These are phyloP conservation scores for Colletotrichum sp. DNA, from an alignment of 2,329 filamentous ascomycete species.

Conservation along the genomic window DNA sequence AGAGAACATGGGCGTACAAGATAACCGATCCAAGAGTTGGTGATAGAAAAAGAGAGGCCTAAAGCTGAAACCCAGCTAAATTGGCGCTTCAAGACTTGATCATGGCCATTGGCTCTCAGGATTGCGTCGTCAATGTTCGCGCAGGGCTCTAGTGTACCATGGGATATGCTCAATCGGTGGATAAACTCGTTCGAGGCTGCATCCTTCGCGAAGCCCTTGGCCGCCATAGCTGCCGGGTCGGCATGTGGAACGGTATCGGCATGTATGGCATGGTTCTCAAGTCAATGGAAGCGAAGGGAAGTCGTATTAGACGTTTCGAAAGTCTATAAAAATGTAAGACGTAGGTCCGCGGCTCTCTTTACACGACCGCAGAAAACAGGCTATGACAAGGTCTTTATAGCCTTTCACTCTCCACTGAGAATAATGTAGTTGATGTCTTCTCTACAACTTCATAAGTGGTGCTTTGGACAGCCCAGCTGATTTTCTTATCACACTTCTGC, in stretches of 20 bases:
- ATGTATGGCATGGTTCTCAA: neutral
- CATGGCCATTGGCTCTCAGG: neutral
- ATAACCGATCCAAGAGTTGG: neutral
- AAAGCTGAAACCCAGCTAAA: neutral
- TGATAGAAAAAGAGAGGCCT: neutral
- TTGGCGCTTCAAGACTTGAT: neutral
- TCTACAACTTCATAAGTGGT: neutral
- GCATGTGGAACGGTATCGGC: neutral
- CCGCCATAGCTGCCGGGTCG: neutral
- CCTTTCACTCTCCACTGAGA: neutral
- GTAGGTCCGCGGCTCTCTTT: neutral
- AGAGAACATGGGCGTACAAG: neutral
- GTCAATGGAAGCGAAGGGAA: neutral
- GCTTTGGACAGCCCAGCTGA: neutral
- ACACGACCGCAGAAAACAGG: neutral
- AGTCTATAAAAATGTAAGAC: neutral
- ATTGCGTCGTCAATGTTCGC: neutral
- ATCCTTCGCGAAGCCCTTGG: neutral
- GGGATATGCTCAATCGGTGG: neutral
- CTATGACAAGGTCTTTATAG: neutral
- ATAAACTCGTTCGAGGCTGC: neutral
- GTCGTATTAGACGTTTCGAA: neutral
- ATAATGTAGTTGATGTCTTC: neutral
- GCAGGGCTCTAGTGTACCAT: neutral
- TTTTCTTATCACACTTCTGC: neutral